Evolutionary conservation across 805 yeast species (phyloP).

Genomic region (Candida dajiaensis): DNA sequence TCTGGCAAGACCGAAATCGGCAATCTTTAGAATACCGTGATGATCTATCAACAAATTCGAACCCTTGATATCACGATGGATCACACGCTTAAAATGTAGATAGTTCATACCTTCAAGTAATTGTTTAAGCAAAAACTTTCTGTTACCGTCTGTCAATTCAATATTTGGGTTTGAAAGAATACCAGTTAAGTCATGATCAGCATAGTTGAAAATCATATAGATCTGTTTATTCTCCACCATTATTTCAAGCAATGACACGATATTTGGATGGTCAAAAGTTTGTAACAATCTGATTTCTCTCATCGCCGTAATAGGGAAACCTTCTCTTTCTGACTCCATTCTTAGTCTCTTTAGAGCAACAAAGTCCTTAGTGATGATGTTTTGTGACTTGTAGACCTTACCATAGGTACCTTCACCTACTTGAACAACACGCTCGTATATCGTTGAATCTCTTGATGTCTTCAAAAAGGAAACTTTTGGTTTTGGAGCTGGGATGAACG

Average conservation of each 20-base stretch:
- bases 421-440: constrained; percentile 69
- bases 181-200: constrained; percentile 92
- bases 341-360: constrained; percentile 87
- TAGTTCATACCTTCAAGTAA: constrained; percentile 63
- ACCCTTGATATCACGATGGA: constrained; percentile 80
- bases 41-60: constrained; percentile 66
- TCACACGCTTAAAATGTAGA: constrained; percentile 59
- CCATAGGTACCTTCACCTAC: constrained; percentile 99
- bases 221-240: constrained; percentile 73
- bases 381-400: constrained; percentile 84
- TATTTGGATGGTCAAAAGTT: constrained; percentile 72
- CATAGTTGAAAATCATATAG: constrained; percentile 88
- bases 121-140: constrained; percentile 62
- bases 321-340: constrained; percentile 85
- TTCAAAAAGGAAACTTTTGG: constrained; percentile 16
- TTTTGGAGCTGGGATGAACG: not conserved
- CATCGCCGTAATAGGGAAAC: constrained; percentile 93
- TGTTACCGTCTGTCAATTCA: constrained; percentile 52
- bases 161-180: constrained; percentile 72
- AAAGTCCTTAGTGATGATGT: constrained; percentile 55
- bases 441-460: constrained; percentile 20
- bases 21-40: constrained; percentile 59
- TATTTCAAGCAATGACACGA: constrained; percentile 80
- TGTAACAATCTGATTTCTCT: constrained; percentile 86
- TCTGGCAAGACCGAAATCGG: constrained; percentile 81